Evolutionary conservation across 768 basidiomycete species (phyloP).

Genomic region (Rhodotorula paludigena): DNA sequence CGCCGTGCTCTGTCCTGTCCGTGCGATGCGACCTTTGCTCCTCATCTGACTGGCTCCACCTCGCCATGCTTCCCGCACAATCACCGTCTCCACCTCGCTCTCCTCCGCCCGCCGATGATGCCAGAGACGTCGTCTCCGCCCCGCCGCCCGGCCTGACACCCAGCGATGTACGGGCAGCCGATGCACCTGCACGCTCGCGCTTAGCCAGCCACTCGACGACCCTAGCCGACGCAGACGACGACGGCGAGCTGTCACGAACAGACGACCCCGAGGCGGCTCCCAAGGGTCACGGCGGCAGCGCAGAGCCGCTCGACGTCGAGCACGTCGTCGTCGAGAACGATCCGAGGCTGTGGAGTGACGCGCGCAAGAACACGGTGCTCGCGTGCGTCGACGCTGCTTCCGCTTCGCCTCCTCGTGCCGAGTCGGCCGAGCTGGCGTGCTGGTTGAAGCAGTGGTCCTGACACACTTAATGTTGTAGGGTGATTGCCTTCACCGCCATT

Average conservation of each 20-base stretch:
- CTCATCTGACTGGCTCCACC: no score
- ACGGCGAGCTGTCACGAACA: not conserved
- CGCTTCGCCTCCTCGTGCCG: not conserved
- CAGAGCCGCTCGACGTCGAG: slow-evolving; percentile 29
- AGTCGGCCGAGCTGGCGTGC: not conserved
- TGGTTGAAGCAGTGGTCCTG: not conserved
- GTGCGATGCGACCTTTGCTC: no score
- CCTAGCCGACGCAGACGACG: not conserved
- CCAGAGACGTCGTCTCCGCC: not conserved
- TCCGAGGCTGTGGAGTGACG: slow-evolving; percentile 26
- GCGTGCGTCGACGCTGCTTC: slow-evolving; percentile 13
- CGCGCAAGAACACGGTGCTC: slow-evolving; percentile 21
- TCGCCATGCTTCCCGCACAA: no score
- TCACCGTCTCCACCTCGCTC: not conserved
- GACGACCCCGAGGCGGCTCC: not conserved
- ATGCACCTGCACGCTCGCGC: no score
- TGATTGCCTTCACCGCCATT: slow-evolving; percentile 21
- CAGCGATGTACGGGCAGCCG: not conserved
- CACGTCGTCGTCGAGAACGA: slow-evolving; percentile 37
- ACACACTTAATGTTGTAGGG: not conserved
- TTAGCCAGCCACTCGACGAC: not conserved
- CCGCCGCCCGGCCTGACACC: not conserved
- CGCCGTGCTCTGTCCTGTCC: no score
- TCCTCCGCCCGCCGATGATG: not conserved
- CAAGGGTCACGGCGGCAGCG: not conserved